These are phyloP conservation scores for Monosporascus sp. DNA, from an alignment of 2,329 filamentous ascomycete genomes.

Conservation along the genomic window DNA sequence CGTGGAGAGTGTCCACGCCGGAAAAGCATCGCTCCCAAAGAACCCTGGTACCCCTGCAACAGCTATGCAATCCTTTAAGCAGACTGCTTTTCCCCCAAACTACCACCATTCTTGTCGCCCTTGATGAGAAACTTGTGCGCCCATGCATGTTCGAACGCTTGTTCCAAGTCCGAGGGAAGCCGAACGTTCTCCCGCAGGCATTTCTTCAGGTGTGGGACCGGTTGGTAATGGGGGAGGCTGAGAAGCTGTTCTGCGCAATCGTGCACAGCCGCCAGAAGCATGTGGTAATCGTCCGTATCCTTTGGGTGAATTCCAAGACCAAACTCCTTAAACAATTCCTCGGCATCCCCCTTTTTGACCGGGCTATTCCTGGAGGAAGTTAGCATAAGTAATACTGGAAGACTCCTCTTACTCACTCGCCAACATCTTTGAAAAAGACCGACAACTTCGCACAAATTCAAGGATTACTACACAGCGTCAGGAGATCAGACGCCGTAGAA, in stretches of 20 bases:
- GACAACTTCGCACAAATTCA: constrained; percentile 23
- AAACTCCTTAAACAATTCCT: constrained; percentile 29
- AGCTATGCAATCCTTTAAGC: constrained; percentile 50
- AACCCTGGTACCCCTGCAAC: constrained; percentile 50
- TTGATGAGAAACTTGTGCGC: constrained; percentile 44
- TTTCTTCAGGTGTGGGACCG: constrained; percentile 31
- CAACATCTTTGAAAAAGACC: constrained; percentile 34
- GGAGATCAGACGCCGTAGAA: not conserved
- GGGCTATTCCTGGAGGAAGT: constrained; percentile 31
- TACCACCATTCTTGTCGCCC: constrained; percentile 17
- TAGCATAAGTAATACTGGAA: not conserved
- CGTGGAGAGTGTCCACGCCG: constrained; percentile 43
- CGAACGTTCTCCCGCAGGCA: constrained; percentile 41
- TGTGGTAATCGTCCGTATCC: constrained; percentile 39
- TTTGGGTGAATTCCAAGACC: constrained; percentile 30
- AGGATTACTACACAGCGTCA: not conserved
- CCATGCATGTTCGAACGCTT: constrained; percentile 45
- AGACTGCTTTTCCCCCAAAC: constrained; percentile 39
- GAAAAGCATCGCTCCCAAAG: constrained; percentile 45
- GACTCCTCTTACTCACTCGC: constrained; percentile 22
- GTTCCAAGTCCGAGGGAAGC: constrained; percentile 33
- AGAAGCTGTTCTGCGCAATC: constrained; percentile 42
- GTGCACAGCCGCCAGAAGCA: constrained; percentile 45
- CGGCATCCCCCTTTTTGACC: constrained; percentile 33
- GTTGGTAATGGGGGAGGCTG: constrained; percentile 41